Evolutionary conservation across 2,329 filamentous ascomycete species (phyloP).

Genomic region (Diaporthe velutina): DNA sequence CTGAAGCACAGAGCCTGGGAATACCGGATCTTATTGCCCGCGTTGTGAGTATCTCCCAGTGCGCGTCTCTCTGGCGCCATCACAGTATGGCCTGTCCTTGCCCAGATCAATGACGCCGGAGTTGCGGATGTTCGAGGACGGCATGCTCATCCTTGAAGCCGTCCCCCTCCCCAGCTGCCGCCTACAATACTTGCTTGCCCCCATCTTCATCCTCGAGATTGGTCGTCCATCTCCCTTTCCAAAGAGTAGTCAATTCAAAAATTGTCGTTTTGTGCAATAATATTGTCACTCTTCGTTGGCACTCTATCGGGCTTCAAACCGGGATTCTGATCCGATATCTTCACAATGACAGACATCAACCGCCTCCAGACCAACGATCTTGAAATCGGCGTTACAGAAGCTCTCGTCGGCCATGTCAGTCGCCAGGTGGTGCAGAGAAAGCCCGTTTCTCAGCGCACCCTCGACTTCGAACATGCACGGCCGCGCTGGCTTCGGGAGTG

Average conservation of each 20-base stretch:
- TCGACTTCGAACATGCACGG: conserved; percentile 66
- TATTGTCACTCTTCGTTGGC: not conserved
- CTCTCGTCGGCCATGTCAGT: conserved; percentile 61
- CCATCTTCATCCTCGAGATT: not conserved
- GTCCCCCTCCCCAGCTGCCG: not conserved
- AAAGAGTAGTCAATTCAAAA: not conserved
- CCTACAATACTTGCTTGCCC: not conserved
- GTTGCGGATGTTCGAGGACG: conserved; percentile 10
- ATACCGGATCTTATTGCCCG: not conserved
- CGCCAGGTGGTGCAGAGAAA: conserved; percentile 63
- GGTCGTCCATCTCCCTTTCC: not conserved
- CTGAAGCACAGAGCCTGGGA: not conserved
- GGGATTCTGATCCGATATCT: not conserved
- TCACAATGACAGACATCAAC: conserved; percentile 31
- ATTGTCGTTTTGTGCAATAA: not conserved
- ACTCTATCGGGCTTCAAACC: not conserved
- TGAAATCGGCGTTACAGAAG: conserved; percentile 67
- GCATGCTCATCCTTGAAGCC: not conserved
- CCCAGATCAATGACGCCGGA: conserved; percentile 25
- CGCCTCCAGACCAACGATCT: conserved; percentile 44
- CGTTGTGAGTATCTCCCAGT: not conserved
- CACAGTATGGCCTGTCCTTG: not conserved
- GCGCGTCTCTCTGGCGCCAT: not conserved
- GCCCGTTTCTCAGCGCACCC: conserved; percentile 65
- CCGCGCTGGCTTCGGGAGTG: conserved; percentile 68